Evolutionary conservation across 768 basidiomycete genomes (phyloP), one percentile per base, ranked within the genome.

Genomic region (Leccinum uliginosum): DNA sequence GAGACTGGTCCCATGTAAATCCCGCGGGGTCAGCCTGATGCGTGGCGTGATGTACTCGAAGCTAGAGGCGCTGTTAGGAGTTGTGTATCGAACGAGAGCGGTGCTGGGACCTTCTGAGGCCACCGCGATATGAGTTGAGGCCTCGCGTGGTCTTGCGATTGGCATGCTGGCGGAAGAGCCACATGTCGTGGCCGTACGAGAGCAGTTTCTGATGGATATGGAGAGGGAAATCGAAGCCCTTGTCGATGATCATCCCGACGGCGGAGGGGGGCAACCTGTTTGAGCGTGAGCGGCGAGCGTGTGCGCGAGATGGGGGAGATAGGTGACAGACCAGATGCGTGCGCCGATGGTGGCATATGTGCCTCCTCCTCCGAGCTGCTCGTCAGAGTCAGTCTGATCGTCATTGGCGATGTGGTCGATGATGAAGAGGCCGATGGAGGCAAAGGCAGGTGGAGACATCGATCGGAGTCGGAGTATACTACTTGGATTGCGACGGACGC

Each of bases 401-500:
- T 15, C n/a, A 29, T 30, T 19, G 49, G 74, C 64, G 65, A 83
- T 87, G 3, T 86, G 80, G 70, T 97, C 93, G 63, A 95, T 81
- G 65, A 97, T 94, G 75, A 95, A 95, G 83, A 93, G 84, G 7
- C 93, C 93, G 27, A 93, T 75, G n/a, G 87, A 83, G 19, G 81
- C 83, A 47, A 91, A 85, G 40, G 71, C 59, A 26, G 65, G 27
- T 10, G n/a, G 34, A 34, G 34, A 19, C 54, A 32, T 32, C 32
- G 32, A 64, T 59, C 51, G 63, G 65, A 70, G 66, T 68, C 57
- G 46, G 30, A 62, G 50, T 55, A 58, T 14, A 40, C 17, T 27
- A 57, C 57, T 59, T 62, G 54, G 47, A 60, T 48, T 32, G 55
- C 51, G 32, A 66, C 49, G 77, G n/a, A n/a, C n/a, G n/a, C n/a